Evolutionary conservation across 495 filamentous ascomycete genomes (phyloP), one percentile per base, ranked within the genome.

Genomic region (Penicillium soppii): DNA sequence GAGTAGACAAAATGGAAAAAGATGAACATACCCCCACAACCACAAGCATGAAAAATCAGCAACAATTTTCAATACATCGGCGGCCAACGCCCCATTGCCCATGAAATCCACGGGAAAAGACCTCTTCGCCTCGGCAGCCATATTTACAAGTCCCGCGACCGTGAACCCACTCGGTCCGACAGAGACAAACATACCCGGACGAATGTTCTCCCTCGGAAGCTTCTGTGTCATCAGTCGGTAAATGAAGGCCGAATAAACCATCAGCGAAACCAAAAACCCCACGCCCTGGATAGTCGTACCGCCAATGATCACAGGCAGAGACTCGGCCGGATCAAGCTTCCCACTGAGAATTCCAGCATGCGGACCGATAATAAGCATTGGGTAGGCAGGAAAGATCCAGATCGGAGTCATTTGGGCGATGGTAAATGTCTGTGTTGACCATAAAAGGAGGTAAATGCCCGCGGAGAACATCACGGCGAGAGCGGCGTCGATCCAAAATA

Each of bases 141-240:
- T 86, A 30, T 59, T 77, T 2, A 85, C 72, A 7, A 92, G 58
- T 0, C 84, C 88, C 0, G 87, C 78, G 4, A 87, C 86, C 0
- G 90, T 95, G 63, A 95, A 95, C 4, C 81, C 88, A 37, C 77
- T 80, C 0, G 89, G 89, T 5, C 90, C 90, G 30, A 95, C 87
- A 3, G 81, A 86, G 39, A 94, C 89, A 56, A 94, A 94, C 80
- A 94, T 90, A 40, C 87, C 89, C 0, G 90, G 90, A 12, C 90
- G 79, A 30, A 88, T 77, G 42, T 75, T 82, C 62, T 91, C 89
- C 50, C 80, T 79, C 4, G 90, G 90, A 0, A 95, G 78, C 65
- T 95, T 95, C 57, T 94, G 89, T 1, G 90, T 92, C 90, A 95
- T 95, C 35, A 95, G 77, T 30, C 90, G 81, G 63, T 94, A 94